Evolutionary conservation across 148 eudicot species (phyloP), one percentile per base, ranked within the genome.

Genomic region (Rhododendron molle): DNA sequence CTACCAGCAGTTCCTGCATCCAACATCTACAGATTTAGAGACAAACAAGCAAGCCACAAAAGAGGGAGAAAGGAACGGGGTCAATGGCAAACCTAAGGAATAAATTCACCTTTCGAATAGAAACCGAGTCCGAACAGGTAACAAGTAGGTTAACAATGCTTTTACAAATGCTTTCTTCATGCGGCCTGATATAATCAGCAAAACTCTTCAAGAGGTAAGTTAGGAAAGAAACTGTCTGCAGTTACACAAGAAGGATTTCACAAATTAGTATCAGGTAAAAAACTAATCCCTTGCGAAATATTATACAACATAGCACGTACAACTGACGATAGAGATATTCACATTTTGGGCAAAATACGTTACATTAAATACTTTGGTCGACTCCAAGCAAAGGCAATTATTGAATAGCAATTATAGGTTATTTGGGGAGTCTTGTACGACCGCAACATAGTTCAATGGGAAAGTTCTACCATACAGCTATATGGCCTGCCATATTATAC

Each of bases 91-190:
- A 12, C 36, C 65, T 0, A 76, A 87, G 72, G 50, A 10, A 46
- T 73, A 72, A 44, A 49, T 81, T 88, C 89, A 95, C 98, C 96
- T 94, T 95, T 80, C 98, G 91, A 46, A 96, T 96, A 69, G 99
- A 92, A 87, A 96, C 99, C 4, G 98, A 96, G 90, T 96, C 99
- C 49, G 99, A 95, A 92, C 99, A 95, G 32, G 99, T 96, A 67
- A 96, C 98, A 56, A 96, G 97, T 90, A 96, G 92, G 89, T 95
- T 96, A 32, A 96, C 99, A 85, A 96, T 93, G 92, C 99, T 96
- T 90, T 95, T 95, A 88, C 99, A 96, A 60, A 96, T 96, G 89
- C 97, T 96, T 89, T 96, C 99, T 87, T 96, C 99, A 90, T 96
- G 98, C 11, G 92, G 99, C 86, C 90, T 92, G 81, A 96, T 96